Evolutionary conservation across 306 rosid species (phyloP).

Genomic region (Acacia crassicarpa): DNA sequence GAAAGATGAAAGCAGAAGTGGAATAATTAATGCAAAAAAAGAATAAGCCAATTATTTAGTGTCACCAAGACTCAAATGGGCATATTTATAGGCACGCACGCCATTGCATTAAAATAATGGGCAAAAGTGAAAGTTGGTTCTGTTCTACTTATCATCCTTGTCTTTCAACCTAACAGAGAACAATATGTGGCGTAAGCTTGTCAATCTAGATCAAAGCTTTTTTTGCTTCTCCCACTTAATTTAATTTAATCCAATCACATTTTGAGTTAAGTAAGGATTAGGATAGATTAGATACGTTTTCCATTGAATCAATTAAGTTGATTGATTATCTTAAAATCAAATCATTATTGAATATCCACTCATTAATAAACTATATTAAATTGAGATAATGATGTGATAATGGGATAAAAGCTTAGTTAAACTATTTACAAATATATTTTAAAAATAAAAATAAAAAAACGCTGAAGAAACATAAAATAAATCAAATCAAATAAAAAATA

Average conservation of each 20-base stretch:
- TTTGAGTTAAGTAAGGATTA: background rate
- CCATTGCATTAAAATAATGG: background rate
- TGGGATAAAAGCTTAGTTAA: background rate
- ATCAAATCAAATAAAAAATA: no score
- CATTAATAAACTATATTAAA: background rate
- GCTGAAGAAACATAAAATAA: no score
- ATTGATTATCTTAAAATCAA: background rate
- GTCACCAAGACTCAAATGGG: background rate
- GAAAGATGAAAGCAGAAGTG: background rate
- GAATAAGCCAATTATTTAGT: background rate
- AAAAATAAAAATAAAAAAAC: no score
- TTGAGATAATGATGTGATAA: no score
- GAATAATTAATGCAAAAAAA: background rate
- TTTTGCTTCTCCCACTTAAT: background rate
- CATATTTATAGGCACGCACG: background rate
- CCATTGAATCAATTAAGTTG: background rate
- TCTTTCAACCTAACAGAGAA: slow-evolving; percentile 1
- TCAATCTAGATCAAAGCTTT: background rate
- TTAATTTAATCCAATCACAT: slow-evolving; percentile 8
- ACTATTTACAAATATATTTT: no score
- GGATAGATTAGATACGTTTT: background rate
- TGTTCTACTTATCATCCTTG: background rate
- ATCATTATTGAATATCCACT: background rate
- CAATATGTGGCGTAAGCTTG: slow-evolving; percentile 14
- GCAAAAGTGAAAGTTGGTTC: background rate